These are phyloP conservation scores for Petunia hybrid DNA, from an alignment of 305 asterid species.

Conservation along the genomic window DNA sequence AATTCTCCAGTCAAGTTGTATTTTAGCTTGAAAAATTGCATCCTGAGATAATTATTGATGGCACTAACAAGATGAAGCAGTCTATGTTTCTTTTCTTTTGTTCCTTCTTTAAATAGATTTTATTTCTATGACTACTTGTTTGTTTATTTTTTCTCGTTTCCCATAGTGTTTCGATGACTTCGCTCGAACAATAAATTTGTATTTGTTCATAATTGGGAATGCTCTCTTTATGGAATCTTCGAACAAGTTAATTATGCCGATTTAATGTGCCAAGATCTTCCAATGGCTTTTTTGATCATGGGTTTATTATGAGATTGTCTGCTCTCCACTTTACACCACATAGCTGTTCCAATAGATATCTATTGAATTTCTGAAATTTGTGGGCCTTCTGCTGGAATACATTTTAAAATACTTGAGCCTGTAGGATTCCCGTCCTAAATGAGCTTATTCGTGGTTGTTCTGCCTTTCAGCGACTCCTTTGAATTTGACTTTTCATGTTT, in stretches of 20 bases:
- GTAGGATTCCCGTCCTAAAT: background rate
- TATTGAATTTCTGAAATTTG: background rate
- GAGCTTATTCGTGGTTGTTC: constrained; percentile 21
- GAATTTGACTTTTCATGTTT: background rate
- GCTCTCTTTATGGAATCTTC: background rate
- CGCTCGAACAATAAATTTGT: background rate
- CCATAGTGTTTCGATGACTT: background rate
- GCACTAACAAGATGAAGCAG: background rate
- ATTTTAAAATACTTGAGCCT: background rate
- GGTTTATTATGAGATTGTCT: background rate
- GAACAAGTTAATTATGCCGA: background rate
- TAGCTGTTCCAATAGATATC: background rate
- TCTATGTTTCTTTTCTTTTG: constrained; percentile 7
- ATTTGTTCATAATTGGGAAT: constrained; percentile 19
- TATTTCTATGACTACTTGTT: background rate
- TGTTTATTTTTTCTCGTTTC: background rate
- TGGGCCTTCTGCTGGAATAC: background rate
- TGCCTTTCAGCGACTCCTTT: constrained; percentile 16
- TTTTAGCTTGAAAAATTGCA: constrained; percentile 14
- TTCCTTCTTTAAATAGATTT: background rate
- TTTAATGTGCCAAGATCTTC: constrained; percentile 1
- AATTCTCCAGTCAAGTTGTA: background rate
- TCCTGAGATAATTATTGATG: background rate
- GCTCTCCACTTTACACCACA: background rate
- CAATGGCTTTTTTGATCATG: background rate